These are phyloP conservation scores for Platismatia glauca DNA, from an alignment of 495 filamentous ascomycete species.

Conservation along the genomic window DNA sequence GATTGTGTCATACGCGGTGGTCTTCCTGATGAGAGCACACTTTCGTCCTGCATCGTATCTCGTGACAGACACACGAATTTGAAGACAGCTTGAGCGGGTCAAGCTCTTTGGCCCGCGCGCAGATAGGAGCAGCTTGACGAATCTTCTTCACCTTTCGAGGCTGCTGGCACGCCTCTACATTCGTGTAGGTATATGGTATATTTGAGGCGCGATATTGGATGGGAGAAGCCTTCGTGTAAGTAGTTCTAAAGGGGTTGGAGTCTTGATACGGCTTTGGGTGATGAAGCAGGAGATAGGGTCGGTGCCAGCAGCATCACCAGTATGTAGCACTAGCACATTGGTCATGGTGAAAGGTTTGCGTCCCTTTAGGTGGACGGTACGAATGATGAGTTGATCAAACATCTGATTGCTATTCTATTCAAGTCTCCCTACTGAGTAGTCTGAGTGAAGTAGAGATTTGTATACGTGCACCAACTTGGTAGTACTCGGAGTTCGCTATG, in stretches of 20 bases:
- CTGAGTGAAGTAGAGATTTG: too few relatives aligned
- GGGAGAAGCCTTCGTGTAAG: slow-evolving; percentile 6
- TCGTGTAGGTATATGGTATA: slow-evolving; percentile 2
- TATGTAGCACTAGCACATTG: neutral
- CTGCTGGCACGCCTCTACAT: slow-evolving; percentile 17
- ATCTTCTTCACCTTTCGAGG: slow-evolving; percentile 10
- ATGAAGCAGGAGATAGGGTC: too few relatives aligned
- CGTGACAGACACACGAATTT: neutral
- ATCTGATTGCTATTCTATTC: too few relatives aligned
- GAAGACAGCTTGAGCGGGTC: neutral
- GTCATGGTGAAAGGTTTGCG: neutral
- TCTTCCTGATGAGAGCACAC: neutral
- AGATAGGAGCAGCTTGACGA: slow-evolving; percentile 8
- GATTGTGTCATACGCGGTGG: neutral
- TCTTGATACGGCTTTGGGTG: neutral
- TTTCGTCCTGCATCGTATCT: slow-evolving; percentile 1
- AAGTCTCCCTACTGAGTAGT: too few relatives aligned
- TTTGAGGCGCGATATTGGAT: slow-evolving; percentile 2
- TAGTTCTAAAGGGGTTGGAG: neutral
- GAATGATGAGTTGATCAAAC: neutral
- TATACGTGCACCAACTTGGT: too few relatives aligned
- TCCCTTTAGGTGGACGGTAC: neutral
- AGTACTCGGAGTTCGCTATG: too few relatives aligned
- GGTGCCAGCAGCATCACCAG: too few relatives aligned
- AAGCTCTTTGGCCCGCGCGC: neutral